These are phyloP conservation scores for Trichoderma lentiforme DNA, from an alignment of 2,329 filamentous ascomycete genomes.

Conservation along the genomic window DNA sequence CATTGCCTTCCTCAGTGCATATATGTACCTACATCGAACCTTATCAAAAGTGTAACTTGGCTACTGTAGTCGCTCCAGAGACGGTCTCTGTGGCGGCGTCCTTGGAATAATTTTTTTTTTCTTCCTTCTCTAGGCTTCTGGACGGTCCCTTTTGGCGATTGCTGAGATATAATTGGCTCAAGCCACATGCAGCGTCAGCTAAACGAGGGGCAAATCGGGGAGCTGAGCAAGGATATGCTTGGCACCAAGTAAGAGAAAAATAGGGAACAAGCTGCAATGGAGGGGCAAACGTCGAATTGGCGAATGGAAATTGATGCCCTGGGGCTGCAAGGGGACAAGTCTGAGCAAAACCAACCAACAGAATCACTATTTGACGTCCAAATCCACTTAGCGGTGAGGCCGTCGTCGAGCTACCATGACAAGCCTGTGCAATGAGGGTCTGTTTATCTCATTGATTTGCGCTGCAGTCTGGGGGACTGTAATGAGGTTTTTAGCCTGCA, in stretches of 20 bases:
- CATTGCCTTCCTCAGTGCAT: not conserved
- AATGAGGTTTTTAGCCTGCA: not conserved
- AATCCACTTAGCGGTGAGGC: constrained; percentile 8
- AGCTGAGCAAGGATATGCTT: constrained; percentile 5
- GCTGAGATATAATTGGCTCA: not conserved
- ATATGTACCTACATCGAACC: not conserved
- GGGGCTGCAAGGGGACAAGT: not conserved
- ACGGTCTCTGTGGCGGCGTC: not conserved
- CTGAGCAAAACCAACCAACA: not conserved
- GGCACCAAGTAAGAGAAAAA: not conserved
- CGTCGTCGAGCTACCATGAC: not conserved
- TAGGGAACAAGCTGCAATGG: not conserved
- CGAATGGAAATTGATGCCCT: not conserved
- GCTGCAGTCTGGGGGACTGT: not conserved
- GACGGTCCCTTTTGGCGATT: not conserved
- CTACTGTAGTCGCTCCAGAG: not conserved
- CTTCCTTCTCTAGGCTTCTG: not conserved
- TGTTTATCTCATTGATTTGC: not conserved
- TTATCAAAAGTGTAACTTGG: not conserved
- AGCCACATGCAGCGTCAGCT: not conserved
- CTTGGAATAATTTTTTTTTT: constrained; percentile 4
- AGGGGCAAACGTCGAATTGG: not conserved
- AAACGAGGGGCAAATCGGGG: not conserved
- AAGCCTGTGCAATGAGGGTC: not conserved
- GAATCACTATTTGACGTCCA: not conserved